Evolutionary conservation across 1,284 basidiomycete genomes (phyloP).

Genomic region (Filobasidium uniguttulatum): DNA sequence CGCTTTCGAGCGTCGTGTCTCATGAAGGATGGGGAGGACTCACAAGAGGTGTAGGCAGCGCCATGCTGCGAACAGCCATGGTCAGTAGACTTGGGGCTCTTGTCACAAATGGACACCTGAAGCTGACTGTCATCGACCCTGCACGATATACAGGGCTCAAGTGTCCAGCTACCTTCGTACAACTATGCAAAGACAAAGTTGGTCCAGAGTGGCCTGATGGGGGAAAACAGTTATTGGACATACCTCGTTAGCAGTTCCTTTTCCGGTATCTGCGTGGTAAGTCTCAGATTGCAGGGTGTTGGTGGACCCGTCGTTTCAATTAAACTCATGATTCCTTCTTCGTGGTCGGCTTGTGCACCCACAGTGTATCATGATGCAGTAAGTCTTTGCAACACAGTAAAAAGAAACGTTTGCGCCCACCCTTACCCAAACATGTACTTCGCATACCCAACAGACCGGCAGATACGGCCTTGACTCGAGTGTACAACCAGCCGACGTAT

Average conservation of each 20-base stretch:
- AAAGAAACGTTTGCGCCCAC: too few relatives aligned
- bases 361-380: conserved; percentile 79
- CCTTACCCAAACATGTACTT: too few relatives aligned
- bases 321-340: conserved; percentile 4
- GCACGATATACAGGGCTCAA: conserved; percentile 38
- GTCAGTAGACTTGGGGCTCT: conserved; percentile 39
- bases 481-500: conserved; percentile 88
- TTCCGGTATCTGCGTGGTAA: conserved; percentile 79
- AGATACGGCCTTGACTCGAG: conserved; percentile 59
- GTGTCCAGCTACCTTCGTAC: conserved; percentile 85
- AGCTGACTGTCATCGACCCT: neutral
- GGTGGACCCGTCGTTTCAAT: neutral
- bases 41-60: conserved; percentile 80
- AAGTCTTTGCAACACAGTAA: too few relatives aligned
- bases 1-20: conserved; percentile 61
- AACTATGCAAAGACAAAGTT: conserved; percentile 77
- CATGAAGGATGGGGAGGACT: conserved; percentile 68
- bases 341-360: conserved; percentile 1
- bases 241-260: conserved; percentile 78
- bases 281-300: too few relatives aligned
- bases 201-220: conserved; percentile 49
- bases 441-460: conserved; percentile 18
- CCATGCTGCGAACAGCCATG: conserved; percentile 85
- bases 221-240: conserved; percentile 65
- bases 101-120: conserved; percentile 14